Base-by-base conservation (phyloP, 345 rosid genomes). In the Clausena lansium region DNA sequence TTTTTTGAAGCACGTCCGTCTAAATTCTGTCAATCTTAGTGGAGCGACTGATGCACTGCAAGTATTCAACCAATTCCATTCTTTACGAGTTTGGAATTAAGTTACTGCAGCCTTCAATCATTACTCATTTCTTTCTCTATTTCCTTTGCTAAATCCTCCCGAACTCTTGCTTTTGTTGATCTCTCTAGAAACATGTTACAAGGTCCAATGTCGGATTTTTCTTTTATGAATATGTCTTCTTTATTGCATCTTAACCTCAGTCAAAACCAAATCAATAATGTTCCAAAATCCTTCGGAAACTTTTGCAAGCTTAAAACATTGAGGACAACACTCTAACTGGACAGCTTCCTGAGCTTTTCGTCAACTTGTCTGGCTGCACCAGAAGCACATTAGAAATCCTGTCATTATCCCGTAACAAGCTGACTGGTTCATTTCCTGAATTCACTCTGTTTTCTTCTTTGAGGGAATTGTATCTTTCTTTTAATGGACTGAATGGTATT, bases 281-380 rank as follows among this genome's bases (percentile, higher is more conserved):
- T 81, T 35, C 80, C 78, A 25, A 67, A 47, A 36, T 67, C 70
- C 47, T 36, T 76, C 28, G 58, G 67, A 28, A 63, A 76, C 54
- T 38, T 70, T 1, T 84, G 84, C 45, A 3, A 76, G 58, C 35
- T 74, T 81, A 64, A 13, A 39, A 63, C 47, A 19, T 71, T 84
- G 22, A 36, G 8, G 2, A 13, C 2, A 84, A 79, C 75, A 45
- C 54, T 55, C 70, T 79, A 2, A 47, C 54, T 1, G 80, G 66
- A 39, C 10, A 32, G 6, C 62, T 81, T 58, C 27, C 65, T n/a
- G 52, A 13, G 13, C 8, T 13, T 27, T 81, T 57, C 24, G 67
- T 35, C 67, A 55, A 58, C 25, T 55, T 38, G 14, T 66, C 19
- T 38, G 79, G 78, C 14, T 77, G 83, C 25, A 54, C 68, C 0